Conservation (phyloP, 371 early-diverging fungal species). For the Fennellomyces sp. region DNA sequence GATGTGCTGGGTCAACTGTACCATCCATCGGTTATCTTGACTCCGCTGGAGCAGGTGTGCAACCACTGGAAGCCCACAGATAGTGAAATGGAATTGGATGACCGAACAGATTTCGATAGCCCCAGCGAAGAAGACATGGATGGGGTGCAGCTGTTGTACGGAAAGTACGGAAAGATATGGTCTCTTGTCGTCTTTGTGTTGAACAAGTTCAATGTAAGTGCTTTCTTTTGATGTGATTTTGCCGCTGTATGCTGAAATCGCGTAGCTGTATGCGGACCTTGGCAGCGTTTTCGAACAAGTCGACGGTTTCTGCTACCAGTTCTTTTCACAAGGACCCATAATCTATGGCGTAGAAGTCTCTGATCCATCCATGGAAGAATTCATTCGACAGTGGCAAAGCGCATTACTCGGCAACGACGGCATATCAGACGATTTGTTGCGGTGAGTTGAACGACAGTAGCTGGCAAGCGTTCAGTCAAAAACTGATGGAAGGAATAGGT, state of each 20-base stretch:
- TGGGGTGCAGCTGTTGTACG: slow-evolving; percentile 32
- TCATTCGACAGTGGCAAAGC: slow-evolving; percentile 35
- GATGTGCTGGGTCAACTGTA: slow-evolving; percentile 51
- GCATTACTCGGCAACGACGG: slow-evolving; percentile 35
- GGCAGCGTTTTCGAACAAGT: slow-evolving; percentile 28
- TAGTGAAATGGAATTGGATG: slow-evolving; percentile 27
- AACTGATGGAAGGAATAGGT: slow-evolving; percentile 6
- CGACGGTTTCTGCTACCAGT: slow-evolving; percentile 35
- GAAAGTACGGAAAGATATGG: slow-evolving; percentile 47
- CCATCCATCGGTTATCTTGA: slow-evolving; percentile 30
- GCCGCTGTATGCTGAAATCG: background rate
- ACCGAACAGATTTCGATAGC: slow-evolving; percentile 13
- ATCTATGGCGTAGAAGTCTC: slow-evolving; percentile 29
- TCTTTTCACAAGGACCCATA: slow-evolving; percentile 29
- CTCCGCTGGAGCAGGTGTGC: slow-evolving; percentile 38
- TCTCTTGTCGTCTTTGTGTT: slow-evolving; percentile 30
- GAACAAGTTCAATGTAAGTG: slow-evolving; percentile 38
- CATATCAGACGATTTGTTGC: slow-evolving; percentile 34
- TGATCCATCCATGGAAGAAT: slow-evolving; percentile 23
- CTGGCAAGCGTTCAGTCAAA: too few species aligned
- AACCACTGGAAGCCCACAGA: slow-evolving; percentile 40
- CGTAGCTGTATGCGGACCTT: slow-evolving; percentile 31
- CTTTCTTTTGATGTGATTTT: background rate
- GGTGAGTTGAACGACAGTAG: slow-evolving; percentile 12
- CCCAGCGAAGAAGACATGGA: slow-evolving; percentile 32